These are phyloP conservation scores for Aspergillus carbonarius DNA, from an alignment of 2,329 filamentous ascomycete species.

Conservation along the genomic window DNA sequence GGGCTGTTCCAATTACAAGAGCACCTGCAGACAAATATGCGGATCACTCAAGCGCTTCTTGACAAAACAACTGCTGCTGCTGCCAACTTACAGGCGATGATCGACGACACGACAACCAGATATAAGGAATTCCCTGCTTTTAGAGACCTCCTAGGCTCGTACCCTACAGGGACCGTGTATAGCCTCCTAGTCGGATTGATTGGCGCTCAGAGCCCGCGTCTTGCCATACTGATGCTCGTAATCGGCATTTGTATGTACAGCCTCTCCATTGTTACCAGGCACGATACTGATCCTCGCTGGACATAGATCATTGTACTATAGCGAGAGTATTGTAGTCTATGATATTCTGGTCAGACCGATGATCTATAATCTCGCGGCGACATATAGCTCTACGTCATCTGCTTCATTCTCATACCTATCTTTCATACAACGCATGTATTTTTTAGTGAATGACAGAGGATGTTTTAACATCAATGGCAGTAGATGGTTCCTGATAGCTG, in stretches of 20 bases:
- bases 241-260: conserved; percentile 11
- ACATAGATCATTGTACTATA: not conserved
- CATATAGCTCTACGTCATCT: not conserved
- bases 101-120: conserved; percentile 31
- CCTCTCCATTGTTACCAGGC: not conserved
- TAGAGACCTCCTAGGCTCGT: conserved; percentile 14
- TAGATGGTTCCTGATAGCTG: too few relatives aligned
- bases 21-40: conserved; percentile 25
- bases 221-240: conserved; percentile 23
- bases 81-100: conserved; percentile 31
- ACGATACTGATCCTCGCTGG: not conserved
- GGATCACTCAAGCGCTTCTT: conserved; percentile 33
- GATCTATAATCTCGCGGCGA: not conserved
- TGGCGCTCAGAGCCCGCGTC: conserved; percentile 23
- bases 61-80: conserved; percentile 29
- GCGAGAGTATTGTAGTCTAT: not conserved
- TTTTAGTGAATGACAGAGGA: too few relatives aligned
- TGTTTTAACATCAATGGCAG: too few relatives aligned
- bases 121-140: conserved; percentile 22
- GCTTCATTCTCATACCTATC: not conserved
- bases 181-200: conserved; percentile 26
- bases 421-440: not conserved
- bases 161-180: conserved; percentile 26
- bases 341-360: not conserved
- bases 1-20: conserved; percentile 30